These are phyloP conservation scores for Pyrrhoderma lamaoense DNA, from an alignment of 1,284 basidiomycete species.

Conservation along the genomic window DNA sequence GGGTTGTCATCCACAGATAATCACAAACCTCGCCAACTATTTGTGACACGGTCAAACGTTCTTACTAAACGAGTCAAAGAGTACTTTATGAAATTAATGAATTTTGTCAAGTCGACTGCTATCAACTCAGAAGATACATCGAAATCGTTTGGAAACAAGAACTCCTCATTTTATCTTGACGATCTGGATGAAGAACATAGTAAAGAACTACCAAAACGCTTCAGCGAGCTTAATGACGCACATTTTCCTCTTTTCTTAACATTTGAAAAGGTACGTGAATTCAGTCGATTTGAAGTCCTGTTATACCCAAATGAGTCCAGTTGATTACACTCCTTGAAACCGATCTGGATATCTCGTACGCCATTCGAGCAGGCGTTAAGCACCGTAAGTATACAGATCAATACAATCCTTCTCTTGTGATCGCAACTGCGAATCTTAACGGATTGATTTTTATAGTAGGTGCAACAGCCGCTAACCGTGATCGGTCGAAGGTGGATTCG, in stretches of 20 bases:
- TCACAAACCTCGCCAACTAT: conserved; percentile 53
- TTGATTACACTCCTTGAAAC: conserved; percentile 23
- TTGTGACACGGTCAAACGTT: conserved; percentile 63
- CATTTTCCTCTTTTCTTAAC: conserved; percentile 71
- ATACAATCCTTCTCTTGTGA: conserved; percentile 7
- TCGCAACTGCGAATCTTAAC: not conserved
- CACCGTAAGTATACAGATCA: conserved; percentile 17
- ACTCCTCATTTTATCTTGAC: no score
- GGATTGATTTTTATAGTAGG: not conserved
- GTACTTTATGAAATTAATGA: conserved; percentile 48
- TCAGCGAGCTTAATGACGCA: conserved; percentile 47
- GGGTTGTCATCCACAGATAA: conserved; percentile 26
- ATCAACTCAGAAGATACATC: no score
- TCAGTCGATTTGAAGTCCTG: not conserved
- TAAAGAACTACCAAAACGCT: conserved; percentile 45
- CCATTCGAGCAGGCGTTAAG: conserved; percentile 13
- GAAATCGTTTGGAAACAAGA: no score
- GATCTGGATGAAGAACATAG: conserved; percentile 30
- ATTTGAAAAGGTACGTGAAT: conserved; percentile 44
- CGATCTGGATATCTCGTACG: conserved; percentile 18
- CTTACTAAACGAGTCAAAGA: conserved; percentile 61
- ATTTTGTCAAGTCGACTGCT: conserved; percentile 32
- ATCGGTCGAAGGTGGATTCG: conserved; percentile 23
- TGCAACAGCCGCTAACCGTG: not conserved
- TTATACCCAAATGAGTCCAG: not conserved